Percentiles rank a stretch among this genome's conserved stretches.
phyloP scores from a whole-genome alignment of 2,329 filamentous ascomycete species.

The Alternaria sp. region DNA sequence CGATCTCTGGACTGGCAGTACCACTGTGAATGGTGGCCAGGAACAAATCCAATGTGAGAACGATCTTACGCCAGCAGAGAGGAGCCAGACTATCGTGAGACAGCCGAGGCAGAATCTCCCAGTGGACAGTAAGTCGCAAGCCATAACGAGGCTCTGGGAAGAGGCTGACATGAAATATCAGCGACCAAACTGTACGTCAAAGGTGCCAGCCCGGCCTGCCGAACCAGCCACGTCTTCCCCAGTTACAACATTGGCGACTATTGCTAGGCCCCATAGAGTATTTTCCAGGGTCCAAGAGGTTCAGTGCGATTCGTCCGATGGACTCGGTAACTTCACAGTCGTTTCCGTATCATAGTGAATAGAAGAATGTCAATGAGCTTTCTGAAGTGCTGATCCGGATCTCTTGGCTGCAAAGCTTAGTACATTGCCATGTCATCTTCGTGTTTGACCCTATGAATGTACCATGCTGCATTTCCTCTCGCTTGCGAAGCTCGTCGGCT shows the following conservation, averaged over 20 bases:
- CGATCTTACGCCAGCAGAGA: slow-evolving; percentile 21
- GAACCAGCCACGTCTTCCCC: slow-evolving; percentile 4
- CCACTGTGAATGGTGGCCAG: slow-evolving; percentile 20
- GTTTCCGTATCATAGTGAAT: background rate
- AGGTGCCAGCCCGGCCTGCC: slow-evolving; percentile 12
- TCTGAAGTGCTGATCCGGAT: background rate
- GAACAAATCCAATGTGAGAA: slow-evolving; percentile 32
- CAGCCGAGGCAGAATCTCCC: slow-evolving; percentile 6
- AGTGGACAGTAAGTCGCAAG: slow-evolving; percentile 13
- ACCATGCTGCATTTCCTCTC: background rate
- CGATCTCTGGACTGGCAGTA: slow-evolving; percentile 29
- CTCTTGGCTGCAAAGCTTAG: background rate
- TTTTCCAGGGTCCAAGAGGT: background rate
- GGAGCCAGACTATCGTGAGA: slow-evolving; percentile 19
- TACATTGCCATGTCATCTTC: background rate
- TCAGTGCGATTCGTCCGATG: background rate
- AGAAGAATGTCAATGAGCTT: background rate
- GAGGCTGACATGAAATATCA: background rate
- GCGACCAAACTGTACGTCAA: slow-evolving; percentile 13
- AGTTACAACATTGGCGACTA: slow-evolving; percentile 17
- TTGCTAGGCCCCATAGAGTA: background rate
- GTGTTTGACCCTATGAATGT: background rate
- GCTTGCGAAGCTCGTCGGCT: background rate
- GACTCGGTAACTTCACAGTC: background rate
- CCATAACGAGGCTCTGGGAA: too few species aligned